Conservation (phyloP, 768 basidiomycete species). For the Kwoniella europaea region DNA sequence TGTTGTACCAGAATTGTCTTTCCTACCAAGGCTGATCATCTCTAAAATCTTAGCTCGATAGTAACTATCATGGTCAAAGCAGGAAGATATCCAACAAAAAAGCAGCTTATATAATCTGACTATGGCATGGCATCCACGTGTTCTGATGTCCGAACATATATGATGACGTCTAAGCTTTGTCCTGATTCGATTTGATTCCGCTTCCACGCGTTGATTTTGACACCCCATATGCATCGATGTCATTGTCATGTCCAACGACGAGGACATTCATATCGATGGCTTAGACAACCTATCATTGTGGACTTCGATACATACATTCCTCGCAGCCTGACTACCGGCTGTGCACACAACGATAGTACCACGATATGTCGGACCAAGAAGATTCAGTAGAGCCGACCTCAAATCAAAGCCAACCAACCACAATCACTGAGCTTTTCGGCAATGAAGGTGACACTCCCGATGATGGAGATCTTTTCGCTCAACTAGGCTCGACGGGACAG, state of each 20-base stretch:
- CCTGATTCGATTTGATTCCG: background rate
- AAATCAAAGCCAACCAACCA: background rate
- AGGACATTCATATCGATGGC: background rate
- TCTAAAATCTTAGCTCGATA: too few relatives aligned
- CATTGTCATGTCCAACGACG: background rate
- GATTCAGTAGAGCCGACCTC: background rate
- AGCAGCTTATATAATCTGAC: too few relatives aligned
- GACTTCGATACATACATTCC: background rate
- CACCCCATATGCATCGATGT: too few relatives aligned
- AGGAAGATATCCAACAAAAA: background rate
- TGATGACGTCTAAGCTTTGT: background rate
- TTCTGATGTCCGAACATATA: background rate
- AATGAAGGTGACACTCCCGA: background rate
- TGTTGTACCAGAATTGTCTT: too few relatives aligned
- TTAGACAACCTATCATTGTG: background rate
- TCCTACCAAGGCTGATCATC: too few relatives aligned
- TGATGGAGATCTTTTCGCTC: constrained; percentile 25
- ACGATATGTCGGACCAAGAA: constrained; percentile 4
- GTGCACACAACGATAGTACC: background rate
- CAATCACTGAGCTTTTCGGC: constrained; percentile 22
- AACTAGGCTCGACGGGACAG: constrained; percentile 1
- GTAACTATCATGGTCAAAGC: too few relatives aligned
- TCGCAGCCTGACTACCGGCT: background rate
- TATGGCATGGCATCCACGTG: background rate
- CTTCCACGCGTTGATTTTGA: background rate